Conservation (phyloP, 2,329 filamentous ascomycete genomes). For the Colletotrichum lindemuthianum region DNA sequence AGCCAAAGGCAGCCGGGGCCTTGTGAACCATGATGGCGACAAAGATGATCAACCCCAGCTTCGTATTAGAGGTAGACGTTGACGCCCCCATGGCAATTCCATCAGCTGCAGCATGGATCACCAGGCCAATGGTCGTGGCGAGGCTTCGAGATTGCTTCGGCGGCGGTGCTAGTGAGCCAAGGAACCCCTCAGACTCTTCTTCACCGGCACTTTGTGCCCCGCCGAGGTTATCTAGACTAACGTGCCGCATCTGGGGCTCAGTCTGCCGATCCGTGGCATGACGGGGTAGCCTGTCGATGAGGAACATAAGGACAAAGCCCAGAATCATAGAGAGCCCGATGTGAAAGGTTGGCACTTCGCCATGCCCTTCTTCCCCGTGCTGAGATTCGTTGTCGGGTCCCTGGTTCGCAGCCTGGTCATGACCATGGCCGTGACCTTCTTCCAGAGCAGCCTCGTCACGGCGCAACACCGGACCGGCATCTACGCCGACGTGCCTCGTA, state of each 20-base stretch:
- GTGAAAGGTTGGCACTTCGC: conserved; percentile 72
- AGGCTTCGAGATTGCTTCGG: conserved; percentile 71
- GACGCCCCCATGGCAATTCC: conserved; percentile 96
- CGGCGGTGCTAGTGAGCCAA: conserved; percentile 66
- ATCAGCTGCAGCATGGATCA: conserved; percentile 95
- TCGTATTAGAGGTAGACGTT: conserved; percentile 76
- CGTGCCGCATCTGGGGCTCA: conserved; percentile 79
- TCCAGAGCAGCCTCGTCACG: conserved; percentile 22
- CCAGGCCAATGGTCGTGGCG: conserved; percentile 91
- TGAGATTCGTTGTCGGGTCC: conserved; percentile 39
- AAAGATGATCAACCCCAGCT: conserved; percentile 91
- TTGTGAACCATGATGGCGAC: conserved; percentile 98
- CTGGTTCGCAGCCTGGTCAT: conserved; percentile 44
- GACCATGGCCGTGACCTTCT: conserved; percentile 30
- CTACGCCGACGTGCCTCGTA: background rate
- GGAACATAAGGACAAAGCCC: conserved; percentile 96
- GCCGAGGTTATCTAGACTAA: conserved; percentile 85
- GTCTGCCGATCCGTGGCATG: conserved; percentile 74
- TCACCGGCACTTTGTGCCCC: conserved; percentile 59
- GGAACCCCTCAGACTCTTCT: conserved; percentile 66
- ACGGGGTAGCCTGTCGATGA: conserved; percentile 86
- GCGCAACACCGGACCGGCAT: conserved; percentile 4
- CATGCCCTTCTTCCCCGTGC: conserved; percentile 49
- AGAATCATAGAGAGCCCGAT: conserved; percentile 87
- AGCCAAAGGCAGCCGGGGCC: conserved; percentile 91